phyloP scores from a whole-genome alignment of 345 rosid species.

The Eucalyptus tenuipes region DNA sequence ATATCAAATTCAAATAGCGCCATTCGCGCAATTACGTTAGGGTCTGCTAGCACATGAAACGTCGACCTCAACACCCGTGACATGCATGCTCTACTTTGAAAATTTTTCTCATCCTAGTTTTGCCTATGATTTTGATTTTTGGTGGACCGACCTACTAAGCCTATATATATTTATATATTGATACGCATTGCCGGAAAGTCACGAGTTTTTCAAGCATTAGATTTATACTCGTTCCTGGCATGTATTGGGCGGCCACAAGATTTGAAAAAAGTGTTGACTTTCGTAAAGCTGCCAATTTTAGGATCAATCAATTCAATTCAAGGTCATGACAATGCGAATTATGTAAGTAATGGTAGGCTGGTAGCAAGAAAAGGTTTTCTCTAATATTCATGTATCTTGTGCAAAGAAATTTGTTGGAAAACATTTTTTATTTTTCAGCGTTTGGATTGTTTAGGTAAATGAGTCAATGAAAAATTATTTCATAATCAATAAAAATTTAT shows the following conservation, averaged over 20 bases:
- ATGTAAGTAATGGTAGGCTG: background rate
- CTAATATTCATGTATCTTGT: background rate
- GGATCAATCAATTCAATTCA: background rate
- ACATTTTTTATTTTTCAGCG: accelerated
- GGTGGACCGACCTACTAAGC: background rate
- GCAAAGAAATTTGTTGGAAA: background rate
- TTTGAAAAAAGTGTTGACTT: background rate
- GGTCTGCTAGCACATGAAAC: background rate
- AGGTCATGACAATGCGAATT: background rate
- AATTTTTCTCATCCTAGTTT: background rate
- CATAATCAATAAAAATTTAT: background rate
- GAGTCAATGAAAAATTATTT: background rate
- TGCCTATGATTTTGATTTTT: background rate
- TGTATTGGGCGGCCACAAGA: background rate
- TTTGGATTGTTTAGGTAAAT: background rate
- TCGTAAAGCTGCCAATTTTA: background rate
- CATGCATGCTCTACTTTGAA: background rate
- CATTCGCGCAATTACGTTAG: background rate
- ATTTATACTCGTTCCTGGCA: background rate
- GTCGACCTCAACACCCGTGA: background rate
- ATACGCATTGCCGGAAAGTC: background rate
- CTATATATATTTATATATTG: background rate
- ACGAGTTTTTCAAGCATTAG: background rate
- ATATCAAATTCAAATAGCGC: background rate
- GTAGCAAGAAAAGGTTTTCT: background rate